Conservation (phyloP, 164 flowering plant species). For the Vitis rotundifolia region DNA sequence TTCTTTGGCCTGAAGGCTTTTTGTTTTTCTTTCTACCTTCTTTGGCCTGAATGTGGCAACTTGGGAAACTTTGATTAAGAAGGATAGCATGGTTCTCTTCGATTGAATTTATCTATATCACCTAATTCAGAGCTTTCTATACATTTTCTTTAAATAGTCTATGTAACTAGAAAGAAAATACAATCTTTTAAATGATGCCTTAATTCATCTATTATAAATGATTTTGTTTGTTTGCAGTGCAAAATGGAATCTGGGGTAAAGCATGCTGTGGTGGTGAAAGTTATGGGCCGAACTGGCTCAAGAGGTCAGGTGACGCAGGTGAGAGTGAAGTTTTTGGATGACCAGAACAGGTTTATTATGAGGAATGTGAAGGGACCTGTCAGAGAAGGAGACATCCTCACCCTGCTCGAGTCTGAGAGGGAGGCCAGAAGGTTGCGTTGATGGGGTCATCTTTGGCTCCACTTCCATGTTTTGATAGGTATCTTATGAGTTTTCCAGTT, state of each 20-base stretch:
- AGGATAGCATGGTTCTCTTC: no score
- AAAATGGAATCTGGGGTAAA: constrained; percentile 32
- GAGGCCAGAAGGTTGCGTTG: constrained; percentile 38
- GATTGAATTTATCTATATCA: no score
- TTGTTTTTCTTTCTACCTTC: no score
- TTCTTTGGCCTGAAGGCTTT: no score
- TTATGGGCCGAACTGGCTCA: constrained; percentile 34
- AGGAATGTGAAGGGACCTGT: constrained; percentile 40
- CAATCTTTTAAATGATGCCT: no score
- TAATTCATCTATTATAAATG: background rate
- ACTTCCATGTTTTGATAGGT: no score
- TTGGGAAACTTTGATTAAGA: no score
- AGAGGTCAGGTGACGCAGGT: constrained; percentile 39
- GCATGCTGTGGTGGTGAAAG: constrained; percentile 36
- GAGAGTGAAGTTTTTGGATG: constrained; percentile 34
- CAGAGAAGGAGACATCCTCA: constrained; percentile 35
- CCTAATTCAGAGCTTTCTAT: no score
- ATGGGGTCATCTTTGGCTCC: background rate
- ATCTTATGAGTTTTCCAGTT: no score
- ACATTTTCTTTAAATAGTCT: no score
- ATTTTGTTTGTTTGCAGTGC: background rate
- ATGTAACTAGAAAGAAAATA: no score
- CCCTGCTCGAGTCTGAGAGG: constrained; percentile 38
- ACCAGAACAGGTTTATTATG: constrained; percentile 34
- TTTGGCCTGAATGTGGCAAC: no score